A percentile compares a stretch with the other conserved stretches of the same genome.
Conservation (phyloP, 2,329 filamentous ascomycete species). For the Tolypocladium pustulatum region DNA sequence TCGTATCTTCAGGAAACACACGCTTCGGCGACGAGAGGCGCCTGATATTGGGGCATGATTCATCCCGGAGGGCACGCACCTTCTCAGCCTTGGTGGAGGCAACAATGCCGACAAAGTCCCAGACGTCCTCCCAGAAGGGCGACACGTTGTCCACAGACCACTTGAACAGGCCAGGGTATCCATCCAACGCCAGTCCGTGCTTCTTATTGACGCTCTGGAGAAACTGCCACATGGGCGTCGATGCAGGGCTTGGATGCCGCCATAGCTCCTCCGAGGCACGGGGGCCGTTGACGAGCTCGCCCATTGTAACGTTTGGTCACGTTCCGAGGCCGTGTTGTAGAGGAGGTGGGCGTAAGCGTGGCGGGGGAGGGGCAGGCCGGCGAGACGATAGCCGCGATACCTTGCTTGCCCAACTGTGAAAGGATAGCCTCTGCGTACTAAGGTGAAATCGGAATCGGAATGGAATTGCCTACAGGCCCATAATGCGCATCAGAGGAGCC, state of each 20-base stretch:
- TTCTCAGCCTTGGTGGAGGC: constrained; percentile 52
- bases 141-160: constrained; percentile 76
- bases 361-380: constrained; percentile 4
- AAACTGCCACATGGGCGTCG: constrained; percentile 64
- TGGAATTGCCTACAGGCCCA: neutral
- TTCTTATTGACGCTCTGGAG: constrained; percentile 58
- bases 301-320: constrained; percentile 4
- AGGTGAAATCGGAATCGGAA: neutral
- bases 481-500: neutral
- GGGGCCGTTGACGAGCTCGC: constrained; percentile 4
- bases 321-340: neutral
- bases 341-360: neutral
- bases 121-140: constrained; percentile 76
- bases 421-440: neutral
- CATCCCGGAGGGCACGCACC: constrained; percentile 27
- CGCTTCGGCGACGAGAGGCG: neutral
- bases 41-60: neutral
- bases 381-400: neutral
- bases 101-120: constrained; percentile 70
- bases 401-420: neutral
- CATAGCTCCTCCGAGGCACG: constrained; percentile 45
- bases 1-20: neutral
- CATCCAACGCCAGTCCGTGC: constrained; percentile 49
- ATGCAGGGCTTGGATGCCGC: constrained; percentile 55
- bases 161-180: constrained; percentile 66